phyloP scores from a whole-genome alignment of 805 yeast species.

The Komagataella ulmi region DNA sequence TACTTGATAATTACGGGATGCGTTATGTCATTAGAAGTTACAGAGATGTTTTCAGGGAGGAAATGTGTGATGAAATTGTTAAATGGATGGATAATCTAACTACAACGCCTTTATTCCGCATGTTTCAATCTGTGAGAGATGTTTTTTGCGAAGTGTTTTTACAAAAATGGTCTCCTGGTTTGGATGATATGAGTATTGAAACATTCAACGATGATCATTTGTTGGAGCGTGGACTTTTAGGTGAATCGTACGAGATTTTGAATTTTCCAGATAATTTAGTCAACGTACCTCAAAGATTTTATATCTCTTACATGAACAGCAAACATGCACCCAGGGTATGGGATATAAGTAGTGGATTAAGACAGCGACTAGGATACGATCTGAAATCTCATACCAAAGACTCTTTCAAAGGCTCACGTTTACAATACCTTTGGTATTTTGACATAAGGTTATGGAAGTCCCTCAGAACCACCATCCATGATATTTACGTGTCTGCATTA shows the following conservation, averaged over 20 bases:
- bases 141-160: slow-evolving; percentile 45
- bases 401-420: slow-evolving; percentile 30
- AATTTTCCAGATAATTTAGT: not conserved
- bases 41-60: slow-evolving; percentile 67
- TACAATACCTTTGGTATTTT: slow-evolving; percentile 46
- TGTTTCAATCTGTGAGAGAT: slow-evolving; percentile 31
- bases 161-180: slow-evolving; percentile 48
- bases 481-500: slow-evolving; percentile 48
- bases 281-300: not conserved
- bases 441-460: slow-evolving; percentile 66
- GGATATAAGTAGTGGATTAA: slow-evolving; percentile 7
- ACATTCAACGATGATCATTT: not conserved
- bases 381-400: not conserved
- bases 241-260: not conserved
- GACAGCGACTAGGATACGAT: not conserved
- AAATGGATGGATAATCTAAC: slow-evolving; percentile 53
- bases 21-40: slow-evolving; percentile 52
- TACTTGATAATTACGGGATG: slow-evolving; percentile 49
- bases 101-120: slow-evolving; percentile 36
- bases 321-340: not conserved
- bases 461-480: slow-evolving; percentile 43
- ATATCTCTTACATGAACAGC: not conserved
- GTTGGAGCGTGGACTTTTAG: not conserved
- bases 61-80: slow-evolving; percentile 61
- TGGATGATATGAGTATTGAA: slow-evolving; percentile 7